Evolutionary conservation across 768 basidiomycete species (phyloP).

Genomic region (Flagelloscypha sp.): DNA sequence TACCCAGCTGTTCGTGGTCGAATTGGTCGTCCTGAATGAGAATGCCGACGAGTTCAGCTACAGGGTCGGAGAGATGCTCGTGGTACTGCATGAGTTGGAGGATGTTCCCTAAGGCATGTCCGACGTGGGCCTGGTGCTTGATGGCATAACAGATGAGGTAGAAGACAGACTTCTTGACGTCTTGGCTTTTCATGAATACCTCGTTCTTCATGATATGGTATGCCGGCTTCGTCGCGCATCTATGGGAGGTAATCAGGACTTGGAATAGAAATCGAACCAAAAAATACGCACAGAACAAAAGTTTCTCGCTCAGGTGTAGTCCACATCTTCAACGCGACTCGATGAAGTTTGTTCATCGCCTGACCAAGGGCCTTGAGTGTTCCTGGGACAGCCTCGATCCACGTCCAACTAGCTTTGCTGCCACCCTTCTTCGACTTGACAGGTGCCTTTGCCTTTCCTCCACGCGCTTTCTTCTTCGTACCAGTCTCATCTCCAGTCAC

Average conservation of each 20-base stretch:
- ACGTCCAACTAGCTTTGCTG: conserved; percentile 53
- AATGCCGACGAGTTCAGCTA: conserved; percentile 82
- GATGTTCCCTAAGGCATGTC: conserved; percentile 81
- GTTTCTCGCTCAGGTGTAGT: conserved; percentile 80
- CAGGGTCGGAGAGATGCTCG: conserved; percentile 88
- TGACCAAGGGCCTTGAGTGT: conserved; percentile 66
- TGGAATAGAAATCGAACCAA: conserved; percentile 1
- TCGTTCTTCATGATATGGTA: conserved; percentile 85
- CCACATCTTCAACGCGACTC: conserved; percentile 80
- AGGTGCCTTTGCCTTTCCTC: conserved; percentile 42
- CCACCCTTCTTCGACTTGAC: conserved; percentile 29
- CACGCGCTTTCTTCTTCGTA: conserved; percentile 44
- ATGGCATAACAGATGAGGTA: conserved; percentile 88
- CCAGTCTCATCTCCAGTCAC: conserved; percentile 39
- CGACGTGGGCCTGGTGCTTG: conserved; percentile 79
- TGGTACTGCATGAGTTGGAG: conserved; percentile 90
- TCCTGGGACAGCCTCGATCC: conserved; percentile 68
- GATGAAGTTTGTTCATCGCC: conserved; percentile 46
- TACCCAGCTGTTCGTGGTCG: conserved; percentile 82
- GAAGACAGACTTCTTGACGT: conserved; percentile 70
- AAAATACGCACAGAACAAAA: conserved; percentile 63
- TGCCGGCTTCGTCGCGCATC: conserved; percentile 82
- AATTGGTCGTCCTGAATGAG: conserved; percentile 82
- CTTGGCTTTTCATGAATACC: conserved; percentile 72
- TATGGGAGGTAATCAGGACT: conserved; percentile 21